A percentile compares a stretch with the other conserved stretches of the same genome.
These are phyloP conservation scores for Avena insularis DNA, from an alignment of 176 grass and related monocot species.

Conservation along the genomic window DNA sequence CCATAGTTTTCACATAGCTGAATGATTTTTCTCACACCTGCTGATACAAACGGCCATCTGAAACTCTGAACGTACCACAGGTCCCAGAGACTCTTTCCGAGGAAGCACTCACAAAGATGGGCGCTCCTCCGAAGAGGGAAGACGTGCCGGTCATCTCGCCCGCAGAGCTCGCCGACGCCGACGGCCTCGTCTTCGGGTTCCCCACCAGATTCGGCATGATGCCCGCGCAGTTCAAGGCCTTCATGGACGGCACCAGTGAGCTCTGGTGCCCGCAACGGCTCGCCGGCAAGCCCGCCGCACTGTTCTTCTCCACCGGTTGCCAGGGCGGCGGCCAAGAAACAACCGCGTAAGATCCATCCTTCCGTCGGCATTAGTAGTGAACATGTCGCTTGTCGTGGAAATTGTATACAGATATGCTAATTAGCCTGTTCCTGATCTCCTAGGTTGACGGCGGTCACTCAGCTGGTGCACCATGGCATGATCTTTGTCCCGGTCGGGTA, in stretches of 20 bases:
- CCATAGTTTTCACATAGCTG: neutral
- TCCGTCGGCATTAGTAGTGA: neutral
- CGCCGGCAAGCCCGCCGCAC: conserved; percentile 71
- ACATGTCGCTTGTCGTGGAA: neutral
- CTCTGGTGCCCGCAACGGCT: conserved; percentile 68
- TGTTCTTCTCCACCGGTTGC: conserved; percentile 75
- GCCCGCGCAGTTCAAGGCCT: conserved; percentile 68
- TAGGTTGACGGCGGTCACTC: conserved; percentile 76
- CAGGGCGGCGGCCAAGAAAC: conserved; percentile 83
- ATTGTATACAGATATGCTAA: neutral
- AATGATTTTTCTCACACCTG: neutral
- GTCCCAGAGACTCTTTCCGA: conserved; percentile 71
- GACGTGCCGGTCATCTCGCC: conserved; percentile 57
- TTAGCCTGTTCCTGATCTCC: neutral
- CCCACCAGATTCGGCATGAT: conserved; percentile 85
- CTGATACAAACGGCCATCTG: neutral
- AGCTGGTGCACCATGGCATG: conserved; percentile 81
- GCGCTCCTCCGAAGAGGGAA: conserved; percentile 56
- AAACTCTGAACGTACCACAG: conserved; percentile 36
- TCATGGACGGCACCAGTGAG: conserved; percentile 64
- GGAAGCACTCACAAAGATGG: conserved; percentile 69
- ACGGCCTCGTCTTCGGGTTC: conserved; percentile 75
- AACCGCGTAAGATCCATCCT: conserved; percentile 50
- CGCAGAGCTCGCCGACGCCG: conserved; percentile 51
- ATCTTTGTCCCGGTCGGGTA: conserved; percentile 83